These are phyloP conservation scores for Candida namnaoensis DNA, from an alignment of 805 yeast genomes.

Conservation along the genomic window DNA sequence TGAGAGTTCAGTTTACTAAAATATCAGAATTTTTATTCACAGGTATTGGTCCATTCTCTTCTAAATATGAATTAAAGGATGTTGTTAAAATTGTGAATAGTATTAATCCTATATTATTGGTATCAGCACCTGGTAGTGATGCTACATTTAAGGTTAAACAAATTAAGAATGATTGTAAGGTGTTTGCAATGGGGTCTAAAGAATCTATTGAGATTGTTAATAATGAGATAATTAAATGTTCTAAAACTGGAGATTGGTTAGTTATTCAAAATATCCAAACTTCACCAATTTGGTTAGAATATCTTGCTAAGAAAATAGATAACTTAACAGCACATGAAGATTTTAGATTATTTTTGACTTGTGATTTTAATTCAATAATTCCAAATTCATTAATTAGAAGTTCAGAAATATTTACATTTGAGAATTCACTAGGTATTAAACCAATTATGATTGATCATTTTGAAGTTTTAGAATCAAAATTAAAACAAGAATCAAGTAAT, in stretches of 20 bases:
- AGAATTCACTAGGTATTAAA: slow-evolving; percentile 54
- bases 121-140: slow-evolving; percentile 58
- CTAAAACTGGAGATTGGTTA: slow-evolving; percentile 56
- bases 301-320: slow-evolving; percentile 39
- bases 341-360: slow-evolving; percentile 60
- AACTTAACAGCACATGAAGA: slow-evolving; percentile 16
- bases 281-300: slow-evolving; percentile 54
- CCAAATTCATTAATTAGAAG: slow-evolving; percentile 49
- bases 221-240: slow-evolving; percentile 36
- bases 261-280: slow-evolving; percentile 76
- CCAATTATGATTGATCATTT: slow-evolving; percentile 24
- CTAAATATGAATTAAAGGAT: slow-evolving; percentile 23
- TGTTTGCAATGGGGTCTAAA: slow-evolving; percentile 65
- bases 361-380: slow-evolving; percentile 36
- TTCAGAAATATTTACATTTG: slow-evolving; percentile 51
- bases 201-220: slow-evolving; percentile 57
- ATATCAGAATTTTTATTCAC: slow-evolving; percentile 18
- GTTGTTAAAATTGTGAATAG: slow-evolving; percentile 12
- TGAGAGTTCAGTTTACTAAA: slow-evolving; percentile 8
- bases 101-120: slow-evolving; percentile 37
- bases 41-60: slow-evolving; percentile 21
- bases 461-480: slow-evolving; percentile 9
- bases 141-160: slow-evolving; percentile 45
- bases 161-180: slow-evolving; percentile 19
- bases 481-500: neutral